These are phyloP conservation scores for Rhazya stricta DNA, from an alignment of 257 asterid genomes.

Conservation along the genomic window DNA sequence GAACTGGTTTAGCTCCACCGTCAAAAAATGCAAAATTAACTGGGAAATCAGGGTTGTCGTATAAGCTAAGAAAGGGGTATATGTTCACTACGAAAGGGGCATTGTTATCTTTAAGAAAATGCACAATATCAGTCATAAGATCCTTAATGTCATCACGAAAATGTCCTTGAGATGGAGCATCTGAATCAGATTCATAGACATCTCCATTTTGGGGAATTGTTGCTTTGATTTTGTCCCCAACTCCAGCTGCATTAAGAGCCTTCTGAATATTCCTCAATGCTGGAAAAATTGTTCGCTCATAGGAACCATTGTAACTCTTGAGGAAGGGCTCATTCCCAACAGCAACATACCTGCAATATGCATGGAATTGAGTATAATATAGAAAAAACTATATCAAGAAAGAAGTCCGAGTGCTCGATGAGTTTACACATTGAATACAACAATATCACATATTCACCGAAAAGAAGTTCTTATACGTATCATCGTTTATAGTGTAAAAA, in stretches of 20 bases:
- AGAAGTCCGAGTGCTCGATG: background rate
- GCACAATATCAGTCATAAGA: conserved; percentile 18
- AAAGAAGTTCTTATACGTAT: no score
- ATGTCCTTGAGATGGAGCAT: conserved; percentile 37
- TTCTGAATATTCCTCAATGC: conserved; percentile 66
- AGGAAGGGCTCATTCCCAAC: conserved; percentile 91
- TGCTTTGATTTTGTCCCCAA: conserved; percentile 63
- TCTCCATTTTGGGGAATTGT: conserved; percentile 85
- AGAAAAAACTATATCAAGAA: background rate
- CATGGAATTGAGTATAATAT: background rate
- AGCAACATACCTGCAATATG: conserved; percentile 47
- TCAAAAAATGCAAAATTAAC: conserved; percentile 35
- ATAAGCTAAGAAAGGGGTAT: conserved; percentile 33
- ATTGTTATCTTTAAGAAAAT: conserved; percentile 7
- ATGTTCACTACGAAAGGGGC: conserved; percentile 35
- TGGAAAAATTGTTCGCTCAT: conserved; percentile 37
- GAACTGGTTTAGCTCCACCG: conserved; percentile 17
- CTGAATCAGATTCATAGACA: conserved; percentile 50
- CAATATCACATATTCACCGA: background rate
- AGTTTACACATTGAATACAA: background rate
- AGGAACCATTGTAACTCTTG: conserved; percentile 56
- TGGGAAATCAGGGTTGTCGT: conserved; percentile 15
- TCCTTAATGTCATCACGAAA: conserved; percentile 33
- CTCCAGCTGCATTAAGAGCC: conserved; percentile 61
- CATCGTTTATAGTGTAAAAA: no score